phyloP scores from a whole-genome alignment of 176 grass and related monocot species.

The Paspalum vaginatum region DNA sequence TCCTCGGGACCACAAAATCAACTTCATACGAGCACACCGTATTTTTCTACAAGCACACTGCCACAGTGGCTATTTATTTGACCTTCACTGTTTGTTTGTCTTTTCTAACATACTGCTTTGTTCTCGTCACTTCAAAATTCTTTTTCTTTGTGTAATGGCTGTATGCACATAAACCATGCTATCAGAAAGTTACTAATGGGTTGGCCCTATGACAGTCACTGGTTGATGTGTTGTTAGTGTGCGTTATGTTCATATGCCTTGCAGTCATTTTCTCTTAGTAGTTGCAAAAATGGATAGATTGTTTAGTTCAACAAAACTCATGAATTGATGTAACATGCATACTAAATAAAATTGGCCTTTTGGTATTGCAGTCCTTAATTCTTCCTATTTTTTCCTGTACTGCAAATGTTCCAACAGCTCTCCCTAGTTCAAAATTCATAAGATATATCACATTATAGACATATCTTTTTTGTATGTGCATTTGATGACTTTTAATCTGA shows the following conservation, averaged over 20 bases:
- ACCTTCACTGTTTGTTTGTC: neutral
- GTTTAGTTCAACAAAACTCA: neutral
- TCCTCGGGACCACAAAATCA: neutral
- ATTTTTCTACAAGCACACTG: neutral
- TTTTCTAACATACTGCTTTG: neutral
- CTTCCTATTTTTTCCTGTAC: slow-evolving; percentile 7
- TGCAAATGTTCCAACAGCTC: slow-evolving; percentile 1
- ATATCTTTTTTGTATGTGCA: neutral
- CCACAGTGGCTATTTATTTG: neutral
- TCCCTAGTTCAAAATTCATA: neutral
- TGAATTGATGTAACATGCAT: slow-evolving; percentile 4
- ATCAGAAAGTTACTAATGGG: neutral
- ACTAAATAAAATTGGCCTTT: slow-evolving; percentile 17
- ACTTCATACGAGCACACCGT: neutral
- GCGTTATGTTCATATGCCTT: neutral
- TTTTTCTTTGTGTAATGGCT: neutral
- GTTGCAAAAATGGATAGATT: neutral
- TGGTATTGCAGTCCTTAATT: neutral
- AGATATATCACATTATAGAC: slow-evolving; percentile 19
- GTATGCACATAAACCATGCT: neutral
- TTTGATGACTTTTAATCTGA: neutral
- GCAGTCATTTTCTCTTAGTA: neutral
- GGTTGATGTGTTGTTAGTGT: neutral
- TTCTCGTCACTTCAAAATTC: neutral
- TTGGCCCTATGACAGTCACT: neutral